phyloP scores from a whole-genome alignment of 306 rosid genomes.

The Vachellia pachyceras region DNA sequence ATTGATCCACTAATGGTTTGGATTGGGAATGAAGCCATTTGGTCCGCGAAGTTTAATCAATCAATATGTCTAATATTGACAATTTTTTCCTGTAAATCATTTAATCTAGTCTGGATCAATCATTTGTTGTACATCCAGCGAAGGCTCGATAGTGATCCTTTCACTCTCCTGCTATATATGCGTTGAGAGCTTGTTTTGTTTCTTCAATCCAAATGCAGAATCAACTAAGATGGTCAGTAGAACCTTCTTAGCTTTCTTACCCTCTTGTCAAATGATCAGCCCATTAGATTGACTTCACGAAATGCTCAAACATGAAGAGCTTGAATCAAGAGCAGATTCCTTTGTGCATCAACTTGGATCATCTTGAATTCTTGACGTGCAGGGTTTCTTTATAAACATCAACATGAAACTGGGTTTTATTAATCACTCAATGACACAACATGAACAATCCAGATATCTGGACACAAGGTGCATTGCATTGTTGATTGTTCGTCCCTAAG shows the following conservation, averaged over 20 bases:
- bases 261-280: not conserved
- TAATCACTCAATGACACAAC: not conserved
- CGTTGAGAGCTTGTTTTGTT: not conserved
- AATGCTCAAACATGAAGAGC: not conserved
- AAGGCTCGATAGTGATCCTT: conserved; percentile 38
- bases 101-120: conserved; percentile 46
- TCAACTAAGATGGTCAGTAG: conserved; percentile 8
- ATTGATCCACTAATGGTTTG: conserved; percentile 35
- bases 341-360: not conserved
- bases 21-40: conserved; percentile 65
- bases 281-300: conserved; percentile 13
- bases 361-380: not conserved
- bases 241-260: conserved; percentile 2
- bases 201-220: conserved; percentile 7
- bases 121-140: conserved; percentile 53
- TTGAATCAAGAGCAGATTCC: not conserved
- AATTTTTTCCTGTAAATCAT: conserved; percentile 34
- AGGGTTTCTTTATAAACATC: not conserved
- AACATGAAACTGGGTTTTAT: not conserved
- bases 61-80: conserved; percentile 41
- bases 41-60: conserved; percentile 54
- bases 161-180: conserved; percentile 30
- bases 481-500: not conserved
- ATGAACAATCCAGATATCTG: not conserved
- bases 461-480: not conserved